Conservation (phyloP, 495 filamentous ascomycete genomes). For the Podospora pseudoanserina region DNA sequence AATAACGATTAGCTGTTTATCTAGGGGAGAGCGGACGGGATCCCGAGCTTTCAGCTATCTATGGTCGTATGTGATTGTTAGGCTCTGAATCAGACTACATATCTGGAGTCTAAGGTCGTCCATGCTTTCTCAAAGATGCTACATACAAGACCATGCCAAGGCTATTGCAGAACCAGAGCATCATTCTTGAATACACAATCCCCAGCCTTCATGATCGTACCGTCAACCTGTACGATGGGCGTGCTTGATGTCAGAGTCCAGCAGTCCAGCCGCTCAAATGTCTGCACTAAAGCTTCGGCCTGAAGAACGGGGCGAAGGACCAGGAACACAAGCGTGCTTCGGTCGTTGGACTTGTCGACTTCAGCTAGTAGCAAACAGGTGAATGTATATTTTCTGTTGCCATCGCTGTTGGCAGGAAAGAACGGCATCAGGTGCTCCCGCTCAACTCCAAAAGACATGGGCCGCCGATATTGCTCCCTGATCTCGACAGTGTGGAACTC, state of each 20-base stretch:
- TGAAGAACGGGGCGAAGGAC: background rate
- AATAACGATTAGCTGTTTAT: slow-evolving; percentile 34
- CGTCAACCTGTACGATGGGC: background rate
- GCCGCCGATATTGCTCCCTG: background rate
- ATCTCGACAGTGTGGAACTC: background rate
- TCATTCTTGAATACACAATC: background rate
- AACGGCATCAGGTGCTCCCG: background rate
- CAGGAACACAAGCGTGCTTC: background rate
- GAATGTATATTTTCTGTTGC: background rate
- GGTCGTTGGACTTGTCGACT: background rate
- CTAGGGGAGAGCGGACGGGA: slow-evolving; percentile 53
- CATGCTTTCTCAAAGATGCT: background rate
- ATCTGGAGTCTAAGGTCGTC: background rate
- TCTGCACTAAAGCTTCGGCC: background rate
- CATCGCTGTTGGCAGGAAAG: background rate
- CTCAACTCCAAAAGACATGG: background rate
- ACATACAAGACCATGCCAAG: background rate
- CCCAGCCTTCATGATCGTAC: background rate
- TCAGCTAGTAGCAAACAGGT: background rate
- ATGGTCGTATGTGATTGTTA: slow-evolving; percentile 6
- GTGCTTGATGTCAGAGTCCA: background rate
- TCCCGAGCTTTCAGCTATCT: slow-evolving; percentile 35
- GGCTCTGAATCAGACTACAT: background rate
- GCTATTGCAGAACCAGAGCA: background rate
- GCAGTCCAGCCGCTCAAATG: background rate